phyloP scores from a whole-genome alignment of 148 eudicot species.

The Vaccinium macrocarpon region DNA sequence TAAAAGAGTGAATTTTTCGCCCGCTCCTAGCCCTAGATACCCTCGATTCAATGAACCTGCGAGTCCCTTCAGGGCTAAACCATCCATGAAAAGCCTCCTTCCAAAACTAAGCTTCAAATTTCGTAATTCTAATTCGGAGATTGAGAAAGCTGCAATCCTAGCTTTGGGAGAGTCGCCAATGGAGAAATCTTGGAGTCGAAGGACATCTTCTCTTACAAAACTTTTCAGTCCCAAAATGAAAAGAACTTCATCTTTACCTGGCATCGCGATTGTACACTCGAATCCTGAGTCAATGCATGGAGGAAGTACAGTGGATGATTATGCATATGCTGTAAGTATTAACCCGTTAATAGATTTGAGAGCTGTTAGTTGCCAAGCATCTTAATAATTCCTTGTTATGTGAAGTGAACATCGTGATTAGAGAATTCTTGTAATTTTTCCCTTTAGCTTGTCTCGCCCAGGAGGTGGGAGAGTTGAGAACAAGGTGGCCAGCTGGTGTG shows the following conservation, averaged over 20 bases:
- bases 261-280: slow-evolving; percentile 71
- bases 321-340: slow-evolving; percentile 31
- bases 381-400: neutral
- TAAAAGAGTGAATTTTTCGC: slow-evolving; percentile 71
- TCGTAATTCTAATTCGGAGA: slow-evolving; percentile 50
- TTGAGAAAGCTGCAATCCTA: slow-evolving; percentile 64
- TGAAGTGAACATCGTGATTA: neutral
- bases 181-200: slow-evolving; percentile 37
- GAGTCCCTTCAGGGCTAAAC: slow-evolving; percentile 53
- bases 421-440: neutral
- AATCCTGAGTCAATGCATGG: slow-evolving; percentile 90
- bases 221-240: slow-evolving; percentile 58
- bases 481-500: neutral
- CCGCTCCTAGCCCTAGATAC: slow-evolving; percentile 56
- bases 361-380: neutral
- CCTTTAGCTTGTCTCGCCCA: neutral
- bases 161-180: slow-evolving; percentile 65
- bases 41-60: slow-evolving; percentile 38
- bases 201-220: slow-evolving; percentile 65
- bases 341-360: slow-evolving; percentile 9
- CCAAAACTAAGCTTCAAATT: slow-evolving; percentile 86
- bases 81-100: slow-evolving; percentile 62
- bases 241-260: slow-evolving; percentile 74
- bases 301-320: slow-evolving; percentile 39
- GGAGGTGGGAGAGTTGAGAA: neutral